Evolutionary conservation across 2,329 filamentous ascomycete genomes (phyloP).

Genomic region (Triangularia verruculosa): DNA sequence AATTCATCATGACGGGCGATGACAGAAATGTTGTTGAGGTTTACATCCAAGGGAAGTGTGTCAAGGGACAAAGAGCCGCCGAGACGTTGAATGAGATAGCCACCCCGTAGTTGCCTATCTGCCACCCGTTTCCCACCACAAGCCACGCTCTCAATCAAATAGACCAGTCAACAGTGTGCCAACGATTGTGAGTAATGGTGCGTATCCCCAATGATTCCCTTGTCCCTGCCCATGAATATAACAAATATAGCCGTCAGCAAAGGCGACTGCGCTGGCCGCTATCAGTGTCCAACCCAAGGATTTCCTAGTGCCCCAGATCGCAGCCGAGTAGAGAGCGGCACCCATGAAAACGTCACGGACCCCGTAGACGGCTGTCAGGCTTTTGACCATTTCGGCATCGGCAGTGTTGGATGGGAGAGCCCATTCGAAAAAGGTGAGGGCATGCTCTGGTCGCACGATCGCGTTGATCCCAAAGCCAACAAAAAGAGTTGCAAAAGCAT

Average conservation of each 20-base stretch:
- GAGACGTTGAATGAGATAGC: background rate
- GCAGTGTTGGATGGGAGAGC: background rate
- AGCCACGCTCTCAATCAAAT: background rate
- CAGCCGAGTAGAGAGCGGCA: background rate
- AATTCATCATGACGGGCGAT: constrained; percentile 64
- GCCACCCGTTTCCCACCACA: background rate
- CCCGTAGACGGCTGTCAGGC: background rate
- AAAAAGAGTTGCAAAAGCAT: background rate
- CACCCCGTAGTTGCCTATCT: background rate
- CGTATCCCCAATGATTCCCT: background rate
- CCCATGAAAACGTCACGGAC: background rate
- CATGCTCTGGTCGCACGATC: background rate
- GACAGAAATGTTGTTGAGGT: constrained; percentile 59
- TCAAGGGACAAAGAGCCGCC: constrained; percentile 16
- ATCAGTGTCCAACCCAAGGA: background rate
- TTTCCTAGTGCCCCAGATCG: background rate
- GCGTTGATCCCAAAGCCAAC: background rate
- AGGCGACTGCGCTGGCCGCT: background rate
- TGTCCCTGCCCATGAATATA: background rate
- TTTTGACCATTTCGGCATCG: background rate
- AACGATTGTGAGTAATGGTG: background rate
- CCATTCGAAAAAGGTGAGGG: background rate
- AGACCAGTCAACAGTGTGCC: background rate
- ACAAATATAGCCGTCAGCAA: background rate
- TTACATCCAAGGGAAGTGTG: constrained; percentile 46